Percentiles rank a stretch among this genome's conserved stretches.
Evolutionary conservation across 192 early-diverging fungal species (phyloP).

Genomic region (Haplosporangium gracile): DNA sequence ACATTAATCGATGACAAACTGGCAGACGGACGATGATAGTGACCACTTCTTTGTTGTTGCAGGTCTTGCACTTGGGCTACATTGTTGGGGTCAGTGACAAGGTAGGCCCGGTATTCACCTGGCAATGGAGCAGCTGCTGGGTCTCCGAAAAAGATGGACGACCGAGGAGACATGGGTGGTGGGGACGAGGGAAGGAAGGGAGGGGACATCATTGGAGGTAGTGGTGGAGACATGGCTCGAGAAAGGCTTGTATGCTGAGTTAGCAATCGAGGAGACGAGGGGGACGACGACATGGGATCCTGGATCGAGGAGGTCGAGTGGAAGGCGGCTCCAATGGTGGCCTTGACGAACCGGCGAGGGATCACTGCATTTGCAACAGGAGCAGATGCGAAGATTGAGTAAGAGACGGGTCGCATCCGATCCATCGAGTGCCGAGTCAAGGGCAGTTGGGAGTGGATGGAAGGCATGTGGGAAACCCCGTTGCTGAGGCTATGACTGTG

Average conservation of each 20-base stretch:
- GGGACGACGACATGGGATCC: background rate
- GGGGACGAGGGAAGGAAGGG: background rate
- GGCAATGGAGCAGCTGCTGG: background rate
- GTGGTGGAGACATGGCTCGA: background rate
- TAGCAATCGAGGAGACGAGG: slow-evolving; percentile 4
- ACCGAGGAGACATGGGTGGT: background rate
- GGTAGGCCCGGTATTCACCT: slow-evolving; percentile 9
- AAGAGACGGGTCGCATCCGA: slow-evolving; percentile 11
- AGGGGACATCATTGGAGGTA: background rate
- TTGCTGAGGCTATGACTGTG: background rate
- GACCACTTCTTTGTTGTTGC: background rate
- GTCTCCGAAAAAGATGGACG: background rate
- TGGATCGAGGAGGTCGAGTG: slow-evolving; percentile 7
- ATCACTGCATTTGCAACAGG: background rate
- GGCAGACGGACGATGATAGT: slow-evolving; percentile 1
- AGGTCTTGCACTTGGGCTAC: background rate
- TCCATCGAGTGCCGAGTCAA: background rate
- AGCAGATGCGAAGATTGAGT: background rate
- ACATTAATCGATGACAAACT: slow-evolving; percentile 8
- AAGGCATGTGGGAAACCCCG: background rate
- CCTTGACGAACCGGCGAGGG: slow-evolving; percentile 19
- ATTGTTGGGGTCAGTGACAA: slow-evolving; percentile 15
- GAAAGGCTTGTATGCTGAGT: background rate
- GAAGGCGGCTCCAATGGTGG: slow-evolving; percentile 18
- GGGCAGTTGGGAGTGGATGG: background rate